Base-by-base conservation (phyloP, 768 basidiomycete species). In the Rhodotorula diobovata region DNA sequence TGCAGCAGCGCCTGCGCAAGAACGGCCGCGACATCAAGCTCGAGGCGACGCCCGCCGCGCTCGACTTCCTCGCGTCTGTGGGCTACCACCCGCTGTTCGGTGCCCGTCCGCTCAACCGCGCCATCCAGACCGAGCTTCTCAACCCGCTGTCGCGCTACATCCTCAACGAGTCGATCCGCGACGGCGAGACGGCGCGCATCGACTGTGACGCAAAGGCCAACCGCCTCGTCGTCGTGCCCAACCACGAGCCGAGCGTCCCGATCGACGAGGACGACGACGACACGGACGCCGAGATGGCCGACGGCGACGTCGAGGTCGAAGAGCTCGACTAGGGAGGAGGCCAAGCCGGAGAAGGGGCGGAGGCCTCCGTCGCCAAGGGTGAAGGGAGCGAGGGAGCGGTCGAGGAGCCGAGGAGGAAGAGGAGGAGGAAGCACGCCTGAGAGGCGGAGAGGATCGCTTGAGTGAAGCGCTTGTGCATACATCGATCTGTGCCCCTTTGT, bases 81-180 rank as follows among this genome's bases (percentile, higher is more conserved):
- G 91, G 90, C 0, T 93, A 91, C 81, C 89, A 89, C 58, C 83
- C 91, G 2, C 82, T 84, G 30, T 91, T 95, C 78, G 93, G 95
- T 74, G 95, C 94, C 66, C 87, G 95, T 53, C 96, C 95, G 2
- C 85, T 97, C 73, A 91, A 91, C 78, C 86, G 93, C 45, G 86
- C 90, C 9, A 94, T 99, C 75, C 94, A 96, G 81, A 88, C 85
- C 76, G 92, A 97, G 77, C 84, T 99, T 46, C 84, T 98, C 77
- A 94, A 96, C 79, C 95, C 94, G 21, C 82, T 98, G 48, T 91
- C 91, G 25, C 83, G 89, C 66, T 85, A 90, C 84, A 84, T 98
- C 54, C 86, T 98, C 59, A 88, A 91, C 51, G 90, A 90, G 75
- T 85, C 87, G 54, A 83, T 97, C 62, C 83, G 87, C 53, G 93